Evolutionary conservation across 169 alveolate genomes (phyloP).

Genomic region (Toxoplasma gondii): DNA sequence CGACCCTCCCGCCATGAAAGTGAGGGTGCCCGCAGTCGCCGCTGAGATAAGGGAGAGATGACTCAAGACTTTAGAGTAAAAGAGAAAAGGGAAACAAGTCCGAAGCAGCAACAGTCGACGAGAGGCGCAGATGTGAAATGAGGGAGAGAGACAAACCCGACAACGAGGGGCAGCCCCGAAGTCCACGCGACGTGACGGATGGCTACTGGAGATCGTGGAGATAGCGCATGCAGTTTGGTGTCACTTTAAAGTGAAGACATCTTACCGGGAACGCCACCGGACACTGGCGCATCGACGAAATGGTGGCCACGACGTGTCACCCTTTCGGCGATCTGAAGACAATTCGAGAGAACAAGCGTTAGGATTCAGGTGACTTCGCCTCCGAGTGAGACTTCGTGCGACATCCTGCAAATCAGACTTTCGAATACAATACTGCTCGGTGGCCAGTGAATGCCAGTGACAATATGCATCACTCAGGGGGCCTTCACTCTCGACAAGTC

Average conservation of each 20-base stretch:
- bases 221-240: background rate
- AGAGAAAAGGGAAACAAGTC: too few species aligned
- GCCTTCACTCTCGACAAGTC: too few species aligned
- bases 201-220: background rate
- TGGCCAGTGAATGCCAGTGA: too few species aligned
- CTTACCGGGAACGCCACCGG: slow-evolving; percentile 41
- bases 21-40: slow-evolving; percentile 63
- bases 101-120: too few species aligned
- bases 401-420: too few species aligned
- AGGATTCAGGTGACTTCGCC: too few species aligned
- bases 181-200: background rate
- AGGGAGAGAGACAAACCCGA: background rate
- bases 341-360: too few species aligned
- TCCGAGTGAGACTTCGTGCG: too few species aligned
- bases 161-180: background rate
- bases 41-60: background rate
- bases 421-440: too few species aligned
- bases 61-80: too few species aligned
- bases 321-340: background rate
- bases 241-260: background rate
- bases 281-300: slow-evolving; percentile 40
- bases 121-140: background rate
- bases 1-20: slow-evolving; percentile 82
- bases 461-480: too few species aligned
- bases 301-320: slow-evolving; percentile 20